These are phyloP conservation scores for Cordyceps cicadae DNA, from an alignment of 2,329 filamentous ascomycete genomes.

Conservation along the genomic window DNA sequence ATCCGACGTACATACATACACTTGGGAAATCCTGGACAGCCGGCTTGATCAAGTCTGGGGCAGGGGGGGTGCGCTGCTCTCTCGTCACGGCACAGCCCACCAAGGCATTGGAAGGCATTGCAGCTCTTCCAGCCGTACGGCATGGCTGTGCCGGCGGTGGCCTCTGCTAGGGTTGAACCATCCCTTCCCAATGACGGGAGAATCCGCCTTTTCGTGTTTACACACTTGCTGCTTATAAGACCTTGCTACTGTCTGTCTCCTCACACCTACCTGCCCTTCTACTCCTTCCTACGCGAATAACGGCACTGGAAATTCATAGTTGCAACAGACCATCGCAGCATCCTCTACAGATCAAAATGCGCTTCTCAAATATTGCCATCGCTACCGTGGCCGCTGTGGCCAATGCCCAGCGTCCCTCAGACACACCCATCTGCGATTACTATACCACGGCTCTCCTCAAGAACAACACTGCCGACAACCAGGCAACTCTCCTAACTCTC, in stretches of 20 bases:
- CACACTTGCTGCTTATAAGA: background rate
- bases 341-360: slow-evolving; percentile 16
- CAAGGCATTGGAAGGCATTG: background rate
- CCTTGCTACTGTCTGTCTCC: background rate
- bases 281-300: background rate
- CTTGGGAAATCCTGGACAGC: background rate
- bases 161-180: background rate
- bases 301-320: background rate
- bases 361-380: slow-evolving; percentile 17
- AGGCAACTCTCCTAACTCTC: slow-evolving; percentile 45
- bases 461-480: slow-evolving; percentile 51
- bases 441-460: slow-evolving; percentile 52
- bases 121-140: background rate
- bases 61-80: background rate
- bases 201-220: background rate
- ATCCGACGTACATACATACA: background rate
- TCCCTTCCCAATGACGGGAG: background rate
- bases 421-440: slow-evolving; percentile 52
- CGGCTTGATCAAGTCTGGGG: background rate
- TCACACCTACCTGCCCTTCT: background rate
- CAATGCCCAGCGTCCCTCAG: slow-evolving; percentile 38
- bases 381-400: slow-evolving; percentile 16
- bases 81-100: too few relatives aligned
- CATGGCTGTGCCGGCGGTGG: background rate
- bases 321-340: background rate